Evolutionary conservation across 2,329 filamentous ascomycete species (phyloP).

Genomic region (Exophiala bonariae): DNA sequence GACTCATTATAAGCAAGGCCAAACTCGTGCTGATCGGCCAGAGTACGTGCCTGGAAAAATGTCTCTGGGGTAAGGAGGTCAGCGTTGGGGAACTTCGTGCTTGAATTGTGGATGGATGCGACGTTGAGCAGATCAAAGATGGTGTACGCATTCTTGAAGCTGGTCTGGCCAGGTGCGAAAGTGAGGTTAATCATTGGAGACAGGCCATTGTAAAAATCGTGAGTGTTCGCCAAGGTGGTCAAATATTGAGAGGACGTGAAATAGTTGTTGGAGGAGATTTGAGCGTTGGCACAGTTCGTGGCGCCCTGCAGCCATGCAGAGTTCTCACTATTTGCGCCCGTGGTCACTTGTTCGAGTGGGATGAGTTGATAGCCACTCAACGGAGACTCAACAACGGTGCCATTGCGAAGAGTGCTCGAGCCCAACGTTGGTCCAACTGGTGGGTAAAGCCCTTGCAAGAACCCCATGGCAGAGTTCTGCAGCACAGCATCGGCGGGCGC

Average conservation of each 20-base stretch:
- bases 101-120: conserved; percentile 62
- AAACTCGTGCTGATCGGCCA: conserved; percentile 79
- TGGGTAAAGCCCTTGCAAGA: conserved; percentile 80
- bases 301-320: conserved; percentile 59
- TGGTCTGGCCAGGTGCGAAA: conserved; percentile 49
- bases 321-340: conserved; percentile 61
- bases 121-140: conserved; percentile 68
- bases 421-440: conserved; percentile 60
- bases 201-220: conserved; percentile 55
- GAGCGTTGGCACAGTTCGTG: conserved; percentile 55
- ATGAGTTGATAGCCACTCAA: conserved; percentile 83
- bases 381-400: conserved; percentile 64
- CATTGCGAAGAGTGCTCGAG: conserved; percentile 69
- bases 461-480: conserved; percentile 75
- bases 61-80: conserved; percentile 58
- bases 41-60: conserved; percentile 69
- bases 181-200: conserved; percentile 53
- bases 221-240: conserved; percentile 48
- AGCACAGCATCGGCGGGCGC: conserved; percentile 76
- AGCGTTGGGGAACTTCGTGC: conserved; percentile 55
- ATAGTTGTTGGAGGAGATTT: conserved; percentile 55
- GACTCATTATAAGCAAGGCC: conserved; percentile 75
- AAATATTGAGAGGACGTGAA: conserved; percentile 54
- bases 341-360: conserved; percentile 62
- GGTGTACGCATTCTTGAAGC: conserved; percentile 63